Conservation (phyloP, 306 rosid species). For the Corylus americana region DNA sequence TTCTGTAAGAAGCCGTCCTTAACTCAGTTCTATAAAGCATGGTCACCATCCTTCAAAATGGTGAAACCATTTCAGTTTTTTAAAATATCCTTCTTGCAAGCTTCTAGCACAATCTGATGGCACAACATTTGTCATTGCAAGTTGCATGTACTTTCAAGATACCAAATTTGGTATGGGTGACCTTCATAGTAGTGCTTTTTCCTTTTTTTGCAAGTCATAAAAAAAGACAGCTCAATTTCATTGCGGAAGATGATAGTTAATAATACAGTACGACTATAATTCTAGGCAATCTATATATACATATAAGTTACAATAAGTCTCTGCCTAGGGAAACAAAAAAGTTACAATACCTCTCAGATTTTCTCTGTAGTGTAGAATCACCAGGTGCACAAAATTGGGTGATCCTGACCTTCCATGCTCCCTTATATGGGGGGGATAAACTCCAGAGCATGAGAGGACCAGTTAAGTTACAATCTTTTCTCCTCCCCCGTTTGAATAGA, state of each 20-base stretch:
- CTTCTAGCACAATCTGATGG: neutral
- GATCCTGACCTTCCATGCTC: neutral
- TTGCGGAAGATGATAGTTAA: neutral
- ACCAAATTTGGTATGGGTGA: neutral
- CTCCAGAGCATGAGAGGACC: neutral
- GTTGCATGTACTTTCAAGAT: neutral
- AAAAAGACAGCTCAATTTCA: neutral
- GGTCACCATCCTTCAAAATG: neutral
- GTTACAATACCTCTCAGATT: neutral
- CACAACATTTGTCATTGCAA: neutral
- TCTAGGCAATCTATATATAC: neutral
- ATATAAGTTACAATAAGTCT: too few relatives aligned
- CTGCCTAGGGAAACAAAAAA: too few relatives aligned
- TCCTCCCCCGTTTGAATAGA: too few relatives aligned
- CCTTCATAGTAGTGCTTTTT: too few relatives aligned
- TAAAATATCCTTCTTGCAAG: neutral
- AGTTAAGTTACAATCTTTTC: too few relatives aligned
- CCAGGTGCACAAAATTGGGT: neutral
- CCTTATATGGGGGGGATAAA: neutral
- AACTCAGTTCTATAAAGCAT: neutral
- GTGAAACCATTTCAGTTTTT: neutral
- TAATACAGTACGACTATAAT: neutral
- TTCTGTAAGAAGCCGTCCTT: neutral
- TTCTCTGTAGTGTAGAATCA: neutral
- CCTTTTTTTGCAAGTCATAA: too few relatives aligned